Evolutionary conservation across 1,284 basidiomycete species (phyloP).

Genomic region (Puccinia horiana): DNA sequence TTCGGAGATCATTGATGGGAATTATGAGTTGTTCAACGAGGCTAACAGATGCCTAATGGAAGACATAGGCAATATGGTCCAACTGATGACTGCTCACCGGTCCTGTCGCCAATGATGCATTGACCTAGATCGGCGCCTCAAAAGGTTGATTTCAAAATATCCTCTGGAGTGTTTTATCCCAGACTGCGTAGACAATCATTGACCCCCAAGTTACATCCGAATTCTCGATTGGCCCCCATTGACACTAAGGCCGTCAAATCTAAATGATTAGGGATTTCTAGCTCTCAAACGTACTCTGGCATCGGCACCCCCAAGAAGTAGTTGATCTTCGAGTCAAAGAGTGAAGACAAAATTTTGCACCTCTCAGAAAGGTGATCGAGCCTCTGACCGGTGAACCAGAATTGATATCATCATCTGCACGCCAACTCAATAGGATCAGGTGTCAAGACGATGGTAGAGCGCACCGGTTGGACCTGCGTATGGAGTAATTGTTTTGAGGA

Average conservation of each 20-base stretch:
- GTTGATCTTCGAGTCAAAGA: no score
- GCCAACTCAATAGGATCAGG: no score
- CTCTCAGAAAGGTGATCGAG: no score
- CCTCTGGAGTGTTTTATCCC: not conserved
- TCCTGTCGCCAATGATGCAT: slow-evolving; percentile 37
- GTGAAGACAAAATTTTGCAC: no score
- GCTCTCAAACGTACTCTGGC: slow-evolving; percentile 4
- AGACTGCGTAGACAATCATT: not conserved
- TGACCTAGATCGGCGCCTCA: slow-evolving; percentile 15
- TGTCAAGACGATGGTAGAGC: no score
- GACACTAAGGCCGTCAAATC: slow-evolving; percentile 9
- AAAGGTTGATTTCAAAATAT: not conserved
- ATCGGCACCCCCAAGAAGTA: slow-evolving; percentile 46
- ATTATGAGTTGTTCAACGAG: slow-evolving; percentile 80
- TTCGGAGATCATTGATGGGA: slow-evolving; percentile 84
- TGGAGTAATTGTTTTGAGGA: no score
- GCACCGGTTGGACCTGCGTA: no score
- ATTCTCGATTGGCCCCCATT: slow-evolving; percentile 13
- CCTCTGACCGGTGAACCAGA: no score
- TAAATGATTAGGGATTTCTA: slow-evolving; percentile 19
- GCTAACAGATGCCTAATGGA: slow-evolving; percentile 81
- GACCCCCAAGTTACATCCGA: not conserved
- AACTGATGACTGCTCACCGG: slow-evolving; percentile 67
- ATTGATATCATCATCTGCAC: no score
- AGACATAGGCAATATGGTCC: slow-evolving; percentile 90